Conservation (phyloP, 2,329 filamentous ascomycete species). For the Xylariaceae sp. region DNA sequence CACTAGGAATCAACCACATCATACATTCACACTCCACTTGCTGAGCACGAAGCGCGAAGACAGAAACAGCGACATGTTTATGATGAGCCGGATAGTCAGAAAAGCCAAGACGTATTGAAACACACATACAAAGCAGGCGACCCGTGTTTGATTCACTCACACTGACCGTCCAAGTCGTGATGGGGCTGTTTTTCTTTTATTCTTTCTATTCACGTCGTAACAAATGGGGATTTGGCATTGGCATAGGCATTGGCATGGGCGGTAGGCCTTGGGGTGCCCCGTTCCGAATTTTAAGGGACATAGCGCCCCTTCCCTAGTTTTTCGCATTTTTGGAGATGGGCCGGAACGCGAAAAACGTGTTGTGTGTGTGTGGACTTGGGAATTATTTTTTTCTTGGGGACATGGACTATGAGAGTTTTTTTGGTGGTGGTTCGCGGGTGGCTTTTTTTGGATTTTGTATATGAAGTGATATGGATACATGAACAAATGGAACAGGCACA, state of each 20-base stretch:
- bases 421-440: too few species aligned
- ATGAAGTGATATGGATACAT: background rate
- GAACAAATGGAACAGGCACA: background rate
- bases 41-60: background rate
- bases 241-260: background rate
- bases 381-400: background rate
- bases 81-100: background rate
- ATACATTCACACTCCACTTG: background rate
- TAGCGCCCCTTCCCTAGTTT: background rate
- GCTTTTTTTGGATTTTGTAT: too few species aligned
- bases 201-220: background rate
- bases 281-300: too few species aligned
- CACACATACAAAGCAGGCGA: background rate
- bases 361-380: background rate
- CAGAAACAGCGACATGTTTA: background rate
- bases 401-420: background rate
- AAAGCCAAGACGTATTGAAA: background rate
- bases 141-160: background rate
- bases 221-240: background rate
- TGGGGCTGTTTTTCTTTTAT: background rate
- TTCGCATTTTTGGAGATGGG: slow-evolving; percentile 2
- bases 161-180: background rate
- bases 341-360: too few species aligned
- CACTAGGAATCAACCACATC: background rate
- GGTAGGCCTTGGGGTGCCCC: too few species aligned